A percentile compares a stretch with the other conserved stretches of the same genome.
Evolutionary conservation across 129 eudicot species (phyloP).

Genomic region (Logfia minima): DNA sequence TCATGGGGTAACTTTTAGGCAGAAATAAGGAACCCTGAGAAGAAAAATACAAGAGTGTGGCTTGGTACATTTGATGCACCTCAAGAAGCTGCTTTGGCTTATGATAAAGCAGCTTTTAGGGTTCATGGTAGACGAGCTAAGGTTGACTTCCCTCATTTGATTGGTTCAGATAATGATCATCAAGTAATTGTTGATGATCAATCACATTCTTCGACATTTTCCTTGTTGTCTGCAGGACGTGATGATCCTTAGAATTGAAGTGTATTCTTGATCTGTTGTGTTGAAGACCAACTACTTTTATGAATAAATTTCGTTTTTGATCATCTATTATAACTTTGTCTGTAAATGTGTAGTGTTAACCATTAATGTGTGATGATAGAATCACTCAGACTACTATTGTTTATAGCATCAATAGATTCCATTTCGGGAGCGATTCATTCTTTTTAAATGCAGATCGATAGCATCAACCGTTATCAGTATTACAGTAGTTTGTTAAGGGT

Average conservation of each 20-base stretch:
- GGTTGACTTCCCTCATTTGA: constrained; percentile 16
- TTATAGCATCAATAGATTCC: no score
- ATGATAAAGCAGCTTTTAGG: constrained; percentile 26
- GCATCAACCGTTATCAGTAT: no score
- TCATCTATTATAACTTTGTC: not conserved
- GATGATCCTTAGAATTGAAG: not conserved
- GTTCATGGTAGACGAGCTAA: constrained; percentile 26
- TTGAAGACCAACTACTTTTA: no score
- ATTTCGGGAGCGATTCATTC: no score
- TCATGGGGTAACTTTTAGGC: not conserved
- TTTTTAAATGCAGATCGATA: no score
- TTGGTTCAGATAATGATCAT: not conserved
- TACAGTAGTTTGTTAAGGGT: no score
- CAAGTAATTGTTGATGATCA: not conserved
- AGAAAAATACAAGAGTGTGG: not conserved
- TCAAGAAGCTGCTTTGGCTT: constrained; percentile 30
- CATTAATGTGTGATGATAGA: not conserved
- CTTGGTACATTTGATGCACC: constrained; percentile 21
- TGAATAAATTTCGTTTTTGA: not conserved
- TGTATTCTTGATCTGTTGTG: not conserved
- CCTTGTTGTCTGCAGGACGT: not conserved
- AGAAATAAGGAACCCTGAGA: not conserved
- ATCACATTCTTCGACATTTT: not conserved
- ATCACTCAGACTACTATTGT: not conserved
- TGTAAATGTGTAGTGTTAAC: not conserved